Percentiles rank a stretch among this genome's conserved stretches.
These are phyloP conservation scores for Myxozyma geophila DNA, from an alignment of 805 yeast genomes.

Conservation along the genomic window DNA sequence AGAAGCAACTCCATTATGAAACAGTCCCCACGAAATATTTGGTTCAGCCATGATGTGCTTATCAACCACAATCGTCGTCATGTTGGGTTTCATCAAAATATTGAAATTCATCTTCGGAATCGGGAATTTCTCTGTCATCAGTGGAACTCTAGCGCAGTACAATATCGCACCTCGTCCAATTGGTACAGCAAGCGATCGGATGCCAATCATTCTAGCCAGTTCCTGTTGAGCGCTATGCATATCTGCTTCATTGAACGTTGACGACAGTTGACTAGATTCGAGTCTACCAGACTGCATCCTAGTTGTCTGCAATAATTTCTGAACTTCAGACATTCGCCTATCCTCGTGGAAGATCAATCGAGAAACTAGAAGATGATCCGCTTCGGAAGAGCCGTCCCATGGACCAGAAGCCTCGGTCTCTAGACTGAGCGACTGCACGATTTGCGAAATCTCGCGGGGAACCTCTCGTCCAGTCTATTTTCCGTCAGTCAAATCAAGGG, in stretches of 20 bases:
- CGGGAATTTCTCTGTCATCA: conserved; percentile 82
- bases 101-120: conserved; percentile 75
- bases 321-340: conserved; percentile 76
- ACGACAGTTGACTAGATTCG: conserved; percentile 57
- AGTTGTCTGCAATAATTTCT: conserved; percentile 71
- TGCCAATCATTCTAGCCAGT: conserved; percentile 63
- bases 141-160: conserved; percentile 69
- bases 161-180: conserved; percentile 78
- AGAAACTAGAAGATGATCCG: conserved; percentile 69
- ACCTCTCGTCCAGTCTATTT: conserved; percentile 21
- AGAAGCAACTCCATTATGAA: conserved; percentile 88
- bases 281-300: conserved; percentile 56
- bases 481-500: not conserved
- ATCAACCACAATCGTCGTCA: conserved; percentile 65
- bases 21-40: conserved; percentile 76
- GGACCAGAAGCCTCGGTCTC: conserved; percentile 55
- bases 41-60: conserved; percentile 57
- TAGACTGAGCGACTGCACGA: conserved; percentile 41
- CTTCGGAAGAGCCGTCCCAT: conserved; percentile 74
- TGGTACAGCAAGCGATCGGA: conserved; percentile 75
- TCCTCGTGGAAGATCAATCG: conserved; percentile 76
- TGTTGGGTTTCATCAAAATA: conserved; percentile 66
- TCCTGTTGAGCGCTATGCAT: conserved; percentile 44
- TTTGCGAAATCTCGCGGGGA: conserved; percentile 51
- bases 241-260: conserved; percentile 56